Base-by-base conservation (phyloP, 1,284 basidiomycete species). In the Malassezia pachydermatis region DNA sequence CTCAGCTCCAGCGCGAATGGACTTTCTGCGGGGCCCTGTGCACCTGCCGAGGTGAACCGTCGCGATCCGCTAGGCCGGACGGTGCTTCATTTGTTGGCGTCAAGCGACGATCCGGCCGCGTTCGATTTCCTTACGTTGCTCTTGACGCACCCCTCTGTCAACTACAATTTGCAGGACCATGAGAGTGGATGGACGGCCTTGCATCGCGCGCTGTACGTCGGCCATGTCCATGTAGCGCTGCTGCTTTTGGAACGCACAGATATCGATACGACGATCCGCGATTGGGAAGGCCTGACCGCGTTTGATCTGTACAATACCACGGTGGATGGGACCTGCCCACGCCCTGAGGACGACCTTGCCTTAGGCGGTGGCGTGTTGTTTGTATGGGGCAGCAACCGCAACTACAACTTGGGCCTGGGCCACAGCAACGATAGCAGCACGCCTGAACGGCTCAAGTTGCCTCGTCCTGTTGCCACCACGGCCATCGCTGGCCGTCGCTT, bases 371-470 rank as follows among this genome's bases (percentile, higher is more conserved):
- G 54, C 6, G 77, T 94, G 46, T 74, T 98, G 11, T 85, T 81
- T 61, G 87, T 84, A 0, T 99, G 92, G 92, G 94, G 94, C 13
- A 77, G 80, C 13, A 98, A 96, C 68, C 79, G 77, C 57, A 73
- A 73, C 72, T 76, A 55, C 49, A 65, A 57, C 6, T 79, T 98
- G 11, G 92, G 90, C 3, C 76, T 85, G 14, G 83, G 83, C 2
- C 85, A 92, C 60, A 80, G 79, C 16, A 79, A 83, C 48, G 88
- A 96, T 66, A 80, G 88, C 43, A 67, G 76, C 0, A 79, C 81
- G 60, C 88, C 92, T 0, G 89, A 96, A 58, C 80, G 81, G 40
- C 81, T 95, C 19, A 72, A 78, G 39, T 76, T 84, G 58, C 23
- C 41, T 20, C 24, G 22, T 19, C 25, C 41, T 16, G 17, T 9